These are phyloP conservation scores for Geotrichum klebahnii DNA, from an alignment of 1,139 yeast genomes.

Conservation along the genomic window DNA sequence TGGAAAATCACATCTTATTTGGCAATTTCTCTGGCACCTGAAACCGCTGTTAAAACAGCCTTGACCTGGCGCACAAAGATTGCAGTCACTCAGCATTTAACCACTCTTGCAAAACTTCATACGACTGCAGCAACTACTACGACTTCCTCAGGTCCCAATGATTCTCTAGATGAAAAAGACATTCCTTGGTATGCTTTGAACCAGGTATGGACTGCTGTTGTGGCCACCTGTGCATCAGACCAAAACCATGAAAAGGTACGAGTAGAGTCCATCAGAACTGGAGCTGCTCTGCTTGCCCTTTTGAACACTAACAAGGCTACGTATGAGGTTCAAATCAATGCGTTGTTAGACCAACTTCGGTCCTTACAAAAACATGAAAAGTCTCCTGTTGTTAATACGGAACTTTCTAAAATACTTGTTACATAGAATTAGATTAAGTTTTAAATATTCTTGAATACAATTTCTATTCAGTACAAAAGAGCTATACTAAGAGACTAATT, in stretches of 20 bases:
- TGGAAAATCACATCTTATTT: constrained; percentile 9
- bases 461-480: background rate
- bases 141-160: too few relatives aligned
- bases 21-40: constrained; percentile 9
- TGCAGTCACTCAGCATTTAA: constrained; percentile 4
- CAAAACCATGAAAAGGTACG: constrained; percentile 62
- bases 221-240: constrained; percentile 40
- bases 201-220: constrained; percentile 36
- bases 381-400: constrained; percentile 15
- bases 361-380: constrained; percentile 3
- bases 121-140: constrained; percentile 21
- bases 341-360: constrained; percentile 12
- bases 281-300: constrained; percentile 31
- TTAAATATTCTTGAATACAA: background rate
- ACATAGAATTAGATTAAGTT: background rate
- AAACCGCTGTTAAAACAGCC: constrained; percentile 7
- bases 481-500: constrained; percentile 25
- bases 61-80: constrained; percentile 4
- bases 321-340: constrained; percentile 13
- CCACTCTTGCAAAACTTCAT: constrained; percentile 8
- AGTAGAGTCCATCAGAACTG: constrained; percentile 47
- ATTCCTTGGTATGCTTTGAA: constrained; percentile 28
- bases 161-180: constrained; percentile 34
- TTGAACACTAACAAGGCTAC: constrained; percentile 26
- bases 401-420: constrained; percentile 11